Base-by-base conservation (phyloP, 768 basidiomycete species). In the Mycena rosella region DNA sequence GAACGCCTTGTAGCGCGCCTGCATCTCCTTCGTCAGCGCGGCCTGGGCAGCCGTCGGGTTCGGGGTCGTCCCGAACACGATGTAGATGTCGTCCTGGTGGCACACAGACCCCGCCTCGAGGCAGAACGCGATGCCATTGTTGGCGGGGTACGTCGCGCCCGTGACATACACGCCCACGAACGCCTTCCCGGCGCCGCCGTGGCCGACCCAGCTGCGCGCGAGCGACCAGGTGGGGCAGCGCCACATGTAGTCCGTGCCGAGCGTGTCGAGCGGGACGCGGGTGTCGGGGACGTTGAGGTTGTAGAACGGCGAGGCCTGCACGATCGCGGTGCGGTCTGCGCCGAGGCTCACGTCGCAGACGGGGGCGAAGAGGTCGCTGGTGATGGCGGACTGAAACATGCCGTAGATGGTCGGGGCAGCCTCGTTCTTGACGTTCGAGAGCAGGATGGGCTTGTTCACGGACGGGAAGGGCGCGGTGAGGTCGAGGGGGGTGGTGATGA, bases 1-100 rank as follows among this genome's bases (percentile, higher is more conserved):
- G 84, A 94, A 95, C 3, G 87, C 83, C 68, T 82, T 86, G 81
- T 93, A 93, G 15, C 91, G 87, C 22, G 83, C 80, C 75, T 92
- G 91, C 73, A 94, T 86, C 75, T 95, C 88, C n/a, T 76, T 78
- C 45, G 84, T 85, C 51, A 94, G 83, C 11, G 87, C 80, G 11
- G 85, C 75, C 77, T 93, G 92, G 5, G 82, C 86, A 4, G 83
- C 32, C 26, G 79, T 87, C 15, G 92, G 88, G 73, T 78, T 86
- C 14, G 83, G 74, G 32, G 83, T 86, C 0, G 91, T 91, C 60
- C 91, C 91, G 71, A 85, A 85, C 81, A 94, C 86, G 75, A 92
- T 89, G 80, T 90, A 80, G 65, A 95, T 94, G 73, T 95, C 94
- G 75, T 94, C 93, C 75, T 94, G 86, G 76, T 94, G 93, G 78